Base-by-base conservation (phyloP, 345 rosid genomes). In the Eucalyptus dawsonii region DNA sequence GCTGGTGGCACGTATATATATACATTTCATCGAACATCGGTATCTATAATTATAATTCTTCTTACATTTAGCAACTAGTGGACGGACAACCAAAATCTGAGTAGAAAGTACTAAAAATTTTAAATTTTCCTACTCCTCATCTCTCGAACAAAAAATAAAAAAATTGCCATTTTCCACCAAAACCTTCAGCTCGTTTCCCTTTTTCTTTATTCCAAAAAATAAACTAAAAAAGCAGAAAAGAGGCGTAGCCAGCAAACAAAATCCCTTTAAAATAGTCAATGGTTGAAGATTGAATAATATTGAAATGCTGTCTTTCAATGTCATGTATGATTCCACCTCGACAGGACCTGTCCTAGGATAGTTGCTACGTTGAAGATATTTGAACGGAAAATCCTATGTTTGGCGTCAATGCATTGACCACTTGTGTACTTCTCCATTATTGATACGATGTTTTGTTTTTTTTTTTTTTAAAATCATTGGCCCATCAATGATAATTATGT, bases 71-170 rank as follows among this genome's bases (percentile, higher is more conserved):
- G n/a, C n/a, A n/a, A n/a, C n/a, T n/a, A n/a, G n/a, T n/a, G n/a
- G n/a, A n/a, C n/a, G n/a, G n/a, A n/a, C 4, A 1, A 16, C 7
- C 25, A 9, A 10, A 72, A 69, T 69, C 13, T 1, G 0, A 34
- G 81, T 19, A 37, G 25, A 37, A 37, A 3, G 25, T 19, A 19
- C 27, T 7, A 2, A 76, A 72, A 19, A 37, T 37, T 76, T 72
- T 37, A 9, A 37, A 34, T 17, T 17, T 72, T 37, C 44, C 42
- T 67, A 17, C 25, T 8, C 10, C 44, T 34, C 8, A 37, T 72
- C 13, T 72, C 45, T 72, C 8, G 6, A 9, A 31, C 1, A 2
- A 69, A 69, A 34, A 17, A 17, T 67, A 22, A 49, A 49, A 47
- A 37, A 37, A 37, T 34, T 34, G 4, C 25, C 44, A 72, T 34